Percentiles rank a stretch among this genome's conserved stretches.
Evolutionary conservation across 306 rosid genomes (phyloP).

Genomic region (Cercis canadensis): DNA sequence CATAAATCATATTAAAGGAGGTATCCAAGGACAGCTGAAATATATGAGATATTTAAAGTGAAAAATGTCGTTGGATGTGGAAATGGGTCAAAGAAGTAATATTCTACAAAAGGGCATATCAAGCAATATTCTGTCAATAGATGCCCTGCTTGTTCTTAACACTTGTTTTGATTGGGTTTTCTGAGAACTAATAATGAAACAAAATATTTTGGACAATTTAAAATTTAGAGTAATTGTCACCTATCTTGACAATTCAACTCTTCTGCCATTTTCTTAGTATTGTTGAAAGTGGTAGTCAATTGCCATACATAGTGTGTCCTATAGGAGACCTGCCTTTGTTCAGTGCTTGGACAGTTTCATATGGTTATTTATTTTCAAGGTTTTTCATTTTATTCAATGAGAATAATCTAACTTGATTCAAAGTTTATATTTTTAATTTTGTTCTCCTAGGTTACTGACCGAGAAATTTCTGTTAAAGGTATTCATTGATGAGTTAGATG

Average conservation of each 20-base stretch:
- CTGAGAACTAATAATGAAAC: neutral
- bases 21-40: slow-evolving; percentile 3
- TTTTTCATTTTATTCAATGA: slow-evolving; percentile 22
- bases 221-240: neutral
- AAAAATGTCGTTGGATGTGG: slow-evolving; percentile 10
- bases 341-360: slow-evolving; percentile 9
- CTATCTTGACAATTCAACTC: too few species aligned
- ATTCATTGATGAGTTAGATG: slow-evolving; percentile 92
- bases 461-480: slow-evolving; percentile 54
- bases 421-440: slow-evolving; percentile 21
- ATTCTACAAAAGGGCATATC: neutral
- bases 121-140: slow-evolving; percentile 7
- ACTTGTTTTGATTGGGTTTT: slow-evolving; percentile 9
- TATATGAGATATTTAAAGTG: slow-evolving; percentile 3
- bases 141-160: slow-evolving; percentile 8
- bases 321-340: slow-evolving; percentile 10
- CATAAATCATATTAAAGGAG: slow-evolving; percentile 20
- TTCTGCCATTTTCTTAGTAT: neutral
- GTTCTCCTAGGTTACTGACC: slow-evolving; percentile 28
- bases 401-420: slow-evolving; percentile 26
- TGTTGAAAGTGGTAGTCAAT: neutral
- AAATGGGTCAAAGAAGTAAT: neutral
- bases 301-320: slow-evolving; percentile 2
- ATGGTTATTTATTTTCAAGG: slow-evolving; percentile 24
- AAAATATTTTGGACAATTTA: neutral